Conservation (phyloP, 139 green algal genomes). For the Coccomyxa sp. region DNA sequence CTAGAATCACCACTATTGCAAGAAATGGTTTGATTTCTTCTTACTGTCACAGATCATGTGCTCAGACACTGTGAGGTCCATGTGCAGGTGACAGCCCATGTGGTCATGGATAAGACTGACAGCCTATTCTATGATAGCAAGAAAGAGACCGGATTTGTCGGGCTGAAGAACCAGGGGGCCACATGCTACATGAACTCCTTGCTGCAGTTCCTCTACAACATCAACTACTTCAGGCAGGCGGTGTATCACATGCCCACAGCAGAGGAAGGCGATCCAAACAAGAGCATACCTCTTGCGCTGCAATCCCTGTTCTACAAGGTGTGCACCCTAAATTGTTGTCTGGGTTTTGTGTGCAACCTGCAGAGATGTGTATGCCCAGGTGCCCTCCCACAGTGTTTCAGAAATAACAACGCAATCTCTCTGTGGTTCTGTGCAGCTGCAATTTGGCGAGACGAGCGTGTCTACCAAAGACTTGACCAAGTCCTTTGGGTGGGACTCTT, state of each 20-base stretch:
- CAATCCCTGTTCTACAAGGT: slow-evolving; percentile 95
- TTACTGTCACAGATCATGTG: background rate
- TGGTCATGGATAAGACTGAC: slow-evolving; percentile 45
- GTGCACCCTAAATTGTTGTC: background rate
- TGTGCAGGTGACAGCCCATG: slow-evolving; percentile 16
- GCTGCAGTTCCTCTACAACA: slow-evolving; percentile 94
- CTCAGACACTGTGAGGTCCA: background rate
- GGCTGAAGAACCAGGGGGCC: slow-evolving; percentile 96
- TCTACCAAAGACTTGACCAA: slow-evolving; percentile 93
- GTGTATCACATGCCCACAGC: slow-evolving; percentile 96
- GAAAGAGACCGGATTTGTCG: slow-evolving; percentile 89
- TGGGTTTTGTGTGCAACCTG: background rate
- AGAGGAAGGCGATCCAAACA: slow-evolving; percentile 66
- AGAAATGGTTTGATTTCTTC: too few species aligned
- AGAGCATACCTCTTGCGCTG: slow-evolving; percentile 88
- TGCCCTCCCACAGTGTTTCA: background rate
- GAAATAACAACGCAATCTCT: background rate
- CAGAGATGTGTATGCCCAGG: background rate
- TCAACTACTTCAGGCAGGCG: slow-evolving; percentile 88
- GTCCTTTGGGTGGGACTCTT: slow-evolving; percentile 94
- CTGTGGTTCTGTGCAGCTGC: slow-evolving; percentile 45
- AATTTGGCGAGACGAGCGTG: slow-evolving; percentile 73
- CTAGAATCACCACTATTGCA: too few species aligned
- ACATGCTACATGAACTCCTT: slow-evolving; percentile 99
- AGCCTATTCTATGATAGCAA: slow-evolving; percentile 71